Evolutionary conservation across 257 asterid species (phyloP).

Genomic region (Capsicum pubescens): DNA sequence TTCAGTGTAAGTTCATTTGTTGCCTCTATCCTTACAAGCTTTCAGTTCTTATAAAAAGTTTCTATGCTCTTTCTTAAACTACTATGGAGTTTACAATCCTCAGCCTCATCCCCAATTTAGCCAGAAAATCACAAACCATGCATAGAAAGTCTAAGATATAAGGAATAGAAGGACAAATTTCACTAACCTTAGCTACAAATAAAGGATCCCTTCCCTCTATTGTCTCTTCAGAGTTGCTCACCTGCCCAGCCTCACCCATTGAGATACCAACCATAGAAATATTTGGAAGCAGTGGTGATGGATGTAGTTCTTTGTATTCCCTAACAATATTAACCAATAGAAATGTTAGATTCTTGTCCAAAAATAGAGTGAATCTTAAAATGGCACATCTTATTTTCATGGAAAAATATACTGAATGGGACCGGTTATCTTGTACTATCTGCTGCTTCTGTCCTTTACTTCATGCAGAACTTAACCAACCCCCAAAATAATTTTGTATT

Average conservation of each 20-base stretch:
- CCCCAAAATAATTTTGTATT: too few species aligned
- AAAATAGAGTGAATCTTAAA: background rate
- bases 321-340: background rate
- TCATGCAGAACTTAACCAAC: too few species aligned
- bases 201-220: slow-evolving; percentile 93
- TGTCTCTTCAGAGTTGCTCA: slow-evolving; percentile 72
- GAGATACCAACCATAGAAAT: slow-evolving; percentile 92
- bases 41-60: too few species aligned
- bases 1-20: too few species aligned
- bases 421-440: background rate
- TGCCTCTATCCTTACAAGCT: too few species aligned
- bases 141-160: too few species aligned
- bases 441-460: too few species aligned
- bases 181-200: slow-evolving; percentile 85
- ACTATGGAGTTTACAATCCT: too few species aligned
- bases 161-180: background rate
- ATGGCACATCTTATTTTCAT: background rate
- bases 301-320: slow-evolving; percentile 43
- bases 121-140: too few species aligned
- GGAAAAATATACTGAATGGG: slow-evolving; percentile 1
- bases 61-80: too few species aligned
- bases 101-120: too few species aligned
- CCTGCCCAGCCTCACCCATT: slow-evolving; percentile 68
- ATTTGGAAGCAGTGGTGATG: slow-evolving; percentile 75
- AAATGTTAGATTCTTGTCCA: slow-evolving; percentile 15